These are phyloP conservation scores for Candida wancherniae DNA, from an alignment of 805 yeast species.

Conservation along the genomic window DNA sequence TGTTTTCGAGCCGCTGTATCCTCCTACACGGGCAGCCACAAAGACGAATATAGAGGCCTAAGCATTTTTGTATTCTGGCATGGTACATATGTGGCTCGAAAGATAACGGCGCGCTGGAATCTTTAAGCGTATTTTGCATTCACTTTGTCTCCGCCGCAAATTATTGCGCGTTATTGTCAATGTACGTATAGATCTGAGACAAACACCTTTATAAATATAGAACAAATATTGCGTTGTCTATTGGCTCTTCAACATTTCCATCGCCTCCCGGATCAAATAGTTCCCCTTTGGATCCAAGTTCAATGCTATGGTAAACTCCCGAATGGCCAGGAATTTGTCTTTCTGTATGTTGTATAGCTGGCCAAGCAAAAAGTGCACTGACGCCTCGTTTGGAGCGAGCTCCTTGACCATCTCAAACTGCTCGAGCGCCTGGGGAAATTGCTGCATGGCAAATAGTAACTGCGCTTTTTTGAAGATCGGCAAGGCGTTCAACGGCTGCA, in stretches of 20 bases:
- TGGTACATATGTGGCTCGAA: no score
- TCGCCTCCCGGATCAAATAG: conserved; percentile 77
- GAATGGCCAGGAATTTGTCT: conserved; percentile 71
- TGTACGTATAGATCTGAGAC: no score
- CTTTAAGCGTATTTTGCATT: no score
- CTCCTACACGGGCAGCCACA: no score
- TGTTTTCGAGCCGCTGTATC: no score
- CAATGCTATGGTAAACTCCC: conserved; percentile 82
- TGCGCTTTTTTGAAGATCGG: conserved; percentile 90
- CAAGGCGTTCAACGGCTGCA: conserved; percentile 82
- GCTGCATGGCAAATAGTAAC: conserved; percentile 63
- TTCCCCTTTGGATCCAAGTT: conserved; percentile 91
- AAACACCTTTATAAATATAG: no score
- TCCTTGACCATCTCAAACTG: conserved; percentile 69
- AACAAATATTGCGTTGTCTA: no score
- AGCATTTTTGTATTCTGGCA: no score
- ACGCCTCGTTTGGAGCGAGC: conserved; percentile 91
- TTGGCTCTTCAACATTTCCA: conserved; percentile 46
- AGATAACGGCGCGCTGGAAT: no score
- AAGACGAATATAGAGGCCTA: no score
- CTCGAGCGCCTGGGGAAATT: conserved; percentile 64
- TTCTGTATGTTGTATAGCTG: conserved; percentile 75
- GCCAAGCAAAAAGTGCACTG: conserved; percentile 86
- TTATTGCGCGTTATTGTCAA: background rate
- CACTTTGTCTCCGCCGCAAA: background rate